These are phyloP conservation scores for Picea abies DNA, from an alignment of 83 land plant species.

Conservation along the genomic window DNA sequence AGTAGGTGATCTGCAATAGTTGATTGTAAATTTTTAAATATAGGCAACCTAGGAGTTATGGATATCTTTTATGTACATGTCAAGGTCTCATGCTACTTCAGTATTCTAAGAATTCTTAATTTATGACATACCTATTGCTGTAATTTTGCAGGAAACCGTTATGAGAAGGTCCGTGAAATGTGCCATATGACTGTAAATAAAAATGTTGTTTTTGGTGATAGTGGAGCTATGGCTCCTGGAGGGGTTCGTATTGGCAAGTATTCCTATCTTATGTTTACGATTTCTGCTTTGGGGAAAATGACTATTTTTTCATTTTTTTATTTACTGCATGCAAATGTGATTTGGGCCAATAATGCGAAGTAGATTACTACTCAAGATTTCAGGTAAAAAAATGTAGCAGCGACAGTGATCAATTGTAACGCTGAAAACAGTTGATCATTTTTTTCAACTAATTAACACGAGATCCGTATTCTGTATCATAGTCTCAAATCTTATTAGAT, in stretches of 20 bases:
- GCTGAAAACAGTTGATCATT: no score
- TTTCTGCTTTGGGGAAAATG: neutral
- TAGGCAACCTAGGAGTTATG: neutral
- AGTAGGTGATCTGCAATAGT: no score
- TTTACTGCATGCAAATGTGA: neutral
- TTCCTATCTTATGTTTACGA: neutral
- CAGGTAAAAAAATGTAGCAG: neutral
- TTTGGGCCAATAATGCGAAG: neutral
- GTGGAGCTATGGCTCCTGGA: slow-evolving; percentile 73
- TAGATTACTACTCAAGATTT: neutral
- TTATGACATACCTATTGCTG: neutral
- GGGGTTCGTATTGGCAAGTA: slow-evolving; percentile 87
- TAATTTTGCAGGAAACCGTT: slow-evolving; percentile 57
- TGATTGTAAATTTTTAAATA: neutral
- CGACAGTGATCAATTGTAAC: no score
- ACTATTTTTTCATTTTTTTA: neutral
- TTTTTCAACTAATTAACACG: no score
- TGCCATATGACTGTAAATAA: slow-evolving; percentile 88
- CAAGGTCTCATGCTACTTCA: neutral
- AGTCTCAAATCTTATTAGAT: neutral
- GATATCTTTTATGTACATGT: neutral
- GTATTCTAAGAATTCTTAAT: neutral
- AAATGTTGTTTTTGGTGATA: slow-evolving; percentile 84
- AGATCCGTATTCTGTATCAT: no score
- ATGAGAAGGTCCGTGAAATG: slow-evolving; percentile 89